A percentile compares a stretch with the other conserved stretches of the same genome.
These are phyloP conservation scores for Candida pseudofarinosa DNA, from an alignment of 805 yeast genomes.

Conservation along the genomic window DNA sequence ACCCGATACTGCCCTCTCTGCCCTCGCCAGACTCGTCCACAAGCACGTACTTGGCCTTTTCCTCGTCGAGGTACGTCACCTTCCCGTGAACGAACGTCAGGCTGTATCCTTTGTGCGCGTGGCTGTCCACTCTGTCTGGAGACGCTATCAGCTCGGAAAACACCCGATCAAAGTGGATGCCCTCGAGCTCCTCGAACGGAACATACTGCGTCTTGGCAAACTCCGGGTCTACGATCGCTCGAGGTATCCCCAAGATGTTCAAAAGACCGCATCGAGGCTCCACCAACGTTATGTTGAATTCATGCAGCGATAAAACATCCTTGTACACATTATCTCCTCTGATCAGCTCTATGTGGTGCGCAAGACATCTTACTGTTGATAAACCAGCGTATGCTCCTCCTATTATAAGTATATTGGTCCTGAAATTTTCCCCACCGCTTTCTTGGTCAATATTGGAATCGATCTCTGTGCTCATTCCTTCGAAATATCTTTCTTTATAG, in stretches of 20 bases:
- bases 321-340: neutral
- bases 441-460: neutral
- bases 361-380: slow-evolving; percentile 28
- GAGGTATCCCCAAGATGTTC: slow-evolving; percentile 37
- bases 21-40: slow-evolving; percentile 6
- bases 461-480: neutral
- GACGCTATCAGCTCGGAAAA: slow-evolving; percentile 17
- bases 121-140: slow-evolving; percentile 4
- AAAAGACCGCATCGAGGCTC: slow-evolving; percentile 40
- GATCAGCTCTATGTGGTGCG: slow-evolving; percentile 18
- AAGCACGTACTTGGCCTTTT: slow-evolving; percentile 24
- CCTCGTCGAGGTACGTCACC: slow-evolving; percentile 21
- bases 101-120: slow-evolving; percentile 14
- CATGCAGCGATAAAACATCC: neutral
- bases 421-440: neutral
- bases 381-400: slow-evolving; percentile 43
- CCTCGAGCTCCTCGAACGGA: slow-evolving; percentile 26
- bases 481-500: neutral
- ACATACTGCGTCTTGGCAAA: slow-evolving; percentile 37
- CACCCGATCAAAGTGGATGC: slow-evolving; percentile 24
- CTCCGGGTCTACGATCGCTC: slow-evolving; percentile 33
- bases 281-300: slow-evolving; percentile 29
- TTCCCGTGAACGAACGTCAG: slow-evolving; percentile 32
- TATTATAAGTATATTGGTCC: slow-evolving; percentile 33
- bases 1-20: slow-evolving; percentile 18